Percentiles rank a stretch among this genome's conserved stretches.
phyloP scores from a whole-genome alignment of 1,284 basidiomycete species.

The Agaricales sp. region DNA sequence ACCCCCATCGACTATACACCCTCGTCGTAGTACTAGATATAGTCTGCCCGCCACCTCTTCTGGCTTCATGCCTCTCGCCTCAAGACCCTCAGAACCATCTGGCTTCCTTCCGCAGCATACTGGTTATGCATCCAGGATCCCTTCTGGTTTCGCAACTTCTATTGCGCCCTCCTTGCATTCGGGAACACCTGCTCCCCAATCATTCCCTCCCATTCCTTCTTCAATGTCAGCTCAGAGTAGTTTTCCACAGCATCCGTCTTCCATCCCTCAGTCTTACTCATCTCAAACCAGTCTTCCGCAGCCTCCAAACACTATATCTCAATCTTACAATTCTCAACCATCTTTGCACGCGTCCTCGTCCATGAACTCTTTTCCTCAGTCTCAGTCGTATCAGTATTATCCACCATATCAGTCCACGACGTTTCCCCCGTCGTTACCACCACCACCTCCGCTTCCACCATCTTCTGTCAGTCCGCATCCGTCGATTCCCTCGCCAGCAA shows the following conservation, averaged over 20 bases:
- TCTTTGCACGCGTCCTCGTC: conserved; percentile 23
- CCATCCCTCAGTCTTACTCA: conserved; percentile 9
- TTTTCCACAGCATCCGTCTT: not conserved
- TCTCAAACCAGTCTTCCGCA: conserved; percentile 11
- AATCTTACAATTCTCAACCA: too few species aligned
- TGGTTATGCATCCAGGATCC: conserved; percentile 31
- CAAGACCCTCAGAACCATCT: conserved; percentile 18
- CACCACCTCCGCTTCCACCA: conserved; percentile 11
- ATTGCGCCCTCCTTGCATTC: conserved; percentile 26
- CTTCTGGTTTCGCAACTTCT: conserved; percentile 31
- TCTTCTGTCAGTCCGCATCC: not conserved
- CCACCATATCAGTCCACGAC: conserved; percentile 15
- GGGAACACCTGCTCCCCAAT: conserved; percentile 14
- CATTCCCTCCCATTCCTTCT: conserved; percentile 19
- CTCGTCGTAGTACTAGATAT: conserved; percentile 45
- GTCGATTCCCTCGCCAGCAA: conserved; percentile 9
- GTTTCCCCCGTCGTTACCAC: conserved; percentile 13
- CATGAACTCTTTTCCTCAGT: conserved; percentile 24
- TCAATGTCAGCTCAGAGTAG: too few species aligned
- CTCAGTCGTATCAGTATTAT: conserved; percentile 26
- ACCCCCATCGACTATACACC: conserved; percentile 23
- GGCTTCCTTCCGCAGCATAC: conserved; percentile 20
- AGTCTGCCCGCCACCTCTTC: conserved; percentile 57
- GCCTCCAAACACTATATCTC: conserved; percentile 12
- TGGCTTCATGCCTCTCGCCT: conserved; percentile 44